These are phyloP conservation scores for Apium graveolens DNA, from an alignment of 129 eudicot species.

Conservation along the genomic window DNA sequence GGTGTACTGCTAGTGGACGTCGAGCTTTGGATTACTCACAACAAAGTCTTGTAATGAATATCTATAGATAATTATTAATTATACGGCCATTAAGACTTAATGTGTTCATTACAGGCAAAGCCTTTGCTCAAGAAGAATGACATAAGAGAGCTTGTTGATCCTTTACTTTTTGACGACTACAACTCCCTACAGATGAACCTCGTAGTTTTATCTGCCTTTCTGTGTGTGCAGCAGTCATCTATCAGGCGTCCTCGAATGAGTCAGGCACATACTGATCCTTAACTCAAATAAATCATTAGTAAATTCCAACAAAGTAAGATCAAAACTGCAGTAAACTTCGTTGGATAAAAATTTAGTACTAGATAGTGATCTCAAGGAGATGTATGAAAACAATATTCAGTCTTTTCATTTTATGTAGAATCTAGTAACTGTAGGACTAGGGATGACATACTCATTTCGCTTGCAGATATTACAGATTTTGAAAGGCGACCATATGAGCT, in stretches of 20 bases:
- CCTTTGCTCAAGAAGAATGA: slow-evolving; percentile 72
- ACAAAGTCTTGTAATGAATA: slow-evolving; percentile 62
- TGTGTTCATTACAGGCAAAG: slow-evolving; percentile 49
- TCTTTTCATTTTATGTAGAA: background rate
- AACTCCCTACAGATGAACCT: slow-evolving; percentile 58
- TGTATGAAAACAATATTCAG: background rate
- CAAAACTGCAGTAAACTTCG: background rate
- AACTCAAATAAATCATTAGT: background rate
- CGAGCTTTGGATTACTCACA: slow-evolving; percentile 83
- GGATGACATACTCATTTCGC: background rate
- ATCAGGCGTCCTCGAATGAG: slow-evolving; percentile 81
- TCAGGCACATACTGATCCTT: slow-evolving; percentile 38
- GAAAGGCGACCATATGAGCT: slow-evolving; percentile 61
- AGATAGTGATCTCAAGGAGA: background rate
- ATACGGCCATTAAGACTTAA: background rate
- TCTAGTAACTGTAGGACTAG: background rate
- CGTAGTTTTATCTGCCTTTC: slow-evolving; percentile 64
- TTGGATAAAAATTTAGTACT: background rate
- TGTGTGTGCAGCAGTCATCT: slow-evolving; percentile 77
- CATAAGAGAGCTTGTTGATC: slow-evolving; percentile 67
- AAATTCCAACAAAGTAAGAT: background rate
- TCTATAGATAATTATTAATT: background rate
- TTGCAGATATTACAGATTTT: slow-evolving; percentile 68
- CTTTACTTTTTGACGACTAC: slow-evolving; percentile 46
- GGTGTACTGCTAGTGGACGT: slow-evolving; percentile 90